Percentiles rank a stretch among this genome's conserved stretches.
These are phyloP conservation scores for Passiflora organensis DNA, from an alignment of 345 rosid genomes.

Conservation along the genomic window DNA sequence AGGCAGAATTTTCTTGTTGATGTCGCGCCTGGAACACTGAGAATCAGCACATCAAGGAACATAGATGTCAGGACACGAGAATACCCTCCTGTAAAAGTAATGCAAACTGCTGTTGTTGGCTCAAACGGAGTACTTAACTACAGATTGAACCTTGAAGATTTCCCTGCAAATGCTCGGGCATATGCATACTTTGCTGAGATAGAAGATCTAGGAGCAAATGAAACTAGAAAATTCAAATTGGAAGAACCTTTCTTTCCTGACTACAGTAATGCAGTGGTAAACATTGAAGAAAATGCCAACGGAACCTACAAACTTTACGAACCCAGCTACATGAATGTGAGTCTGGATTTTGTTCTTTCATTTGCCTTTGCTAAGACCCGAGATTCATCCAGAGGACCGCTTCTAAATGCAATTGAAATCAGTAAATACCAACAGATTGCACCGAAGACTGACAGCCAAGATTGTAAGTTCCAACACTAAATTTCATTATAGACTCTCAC, in stretches of 20 bases:
- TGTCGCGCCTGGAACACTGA: slow-evolving; percentile 68
- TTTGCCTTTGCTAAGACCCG: slow-evolving; percentile 64
- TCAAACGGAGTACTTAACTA: slow-evolving; percentile 66
- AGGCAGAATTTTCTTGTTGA: slow-evolving; percentile 89
- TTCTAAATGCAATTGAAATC: slow-evolving; percentile 86
- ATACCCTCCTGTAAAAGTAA: slow-evolving; percentile 92
- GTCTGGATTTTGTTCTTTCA: slow-evolving; percentile 63
- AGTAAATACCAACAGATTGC: slow-evolving; percentile 71
- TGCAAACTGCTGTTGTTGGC: slow-evolving; percentile 98
- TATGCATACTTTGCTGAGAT: slow-evolving; percentile 91
- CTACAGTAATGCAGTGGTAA: slow-evolving; percentile 91
- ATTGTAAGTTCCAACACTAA: slow-evolving; percentile 40
- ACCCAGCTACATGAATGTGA: slow-evolving; percentile 96
- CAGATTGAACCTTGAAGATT: slow-evolving; percentile 80
- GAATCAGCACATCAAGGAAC: slow-evolving; percentile 60
- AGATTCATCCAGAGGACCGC: slow-evolving; percentile 84
- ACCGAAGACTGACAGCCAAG: slow-evolving; percentile 52
- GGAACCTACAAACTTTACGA: slow-evolving; percentile 87
- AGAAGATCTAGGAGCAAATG: slow-evolving; percentile 60
- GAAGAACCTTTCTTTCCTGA: slow-evolving; percentile 55
- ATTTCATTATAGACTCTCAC: too few relatives aligned
- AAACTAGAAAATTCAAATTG: slow-evolving; percentile 76
- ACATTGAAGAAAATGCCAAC: slow-evolving; percentile 90
- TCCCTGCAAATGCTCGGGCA: slow-evolving; percentile 95
- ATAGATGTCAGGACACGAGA: slow-evolving; percentile 63